Conservation (phyloP, 805 yeast genomes). For the Metschnikowia reukaufii region DNA sequence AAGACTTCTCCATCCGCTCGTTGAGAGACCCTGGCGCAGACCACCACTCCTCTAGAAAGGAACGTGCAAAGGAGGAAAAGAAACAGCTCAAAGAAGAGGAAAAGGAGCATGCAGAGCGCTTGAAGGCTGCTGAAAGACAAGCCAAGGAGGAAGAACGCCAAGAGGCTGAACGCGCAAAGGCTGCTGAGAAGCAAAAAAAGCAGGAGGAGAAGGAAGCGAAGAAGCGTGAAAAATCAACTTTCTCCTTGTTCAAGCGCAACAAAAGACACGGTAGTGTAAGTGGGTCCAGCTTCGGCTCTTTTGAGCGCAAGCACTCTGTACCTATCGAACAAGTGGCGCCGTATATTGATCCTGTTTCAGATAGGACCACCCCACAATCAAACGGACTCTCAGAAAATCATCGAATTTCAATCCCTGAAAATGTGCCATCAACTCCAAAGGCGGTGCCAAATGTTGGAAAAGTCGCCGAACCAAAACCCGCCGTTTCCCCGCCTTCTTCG, state of each 20-base stretch:
- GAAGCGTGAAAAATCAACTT: conserved; percentile 12
- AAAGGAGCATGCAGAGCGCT: conserved; percentile 6
- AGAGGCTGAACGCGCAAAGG: conserved; percentile 4
- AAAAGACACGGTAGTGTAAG: conserved; percentile 12
- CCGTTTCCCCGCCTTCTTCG: not conserved
- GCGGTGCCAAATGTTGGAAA: not conserved
- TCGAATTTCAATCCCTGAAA: not conserved
- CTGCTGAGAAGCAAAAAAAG: conserved; percentile 8
- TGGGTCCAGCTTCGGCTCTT: conserved; percentile 9
- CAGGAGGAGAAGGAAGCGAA: conserved; percentile 8
- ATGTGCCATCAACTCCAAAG: not conserved
- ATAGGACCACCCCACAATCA: not conserved
- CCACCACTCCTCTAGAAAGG: conserved; percentile 9
- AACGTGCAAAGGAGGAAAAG: conserved; percentile 19
- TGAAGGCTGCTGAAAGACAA: conserved; percentile 9
- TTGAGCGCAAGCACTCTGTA: not conserved
- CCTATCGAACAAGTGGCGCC: not conserved
- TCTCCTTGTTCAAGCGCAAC: conserved; percentile 11
- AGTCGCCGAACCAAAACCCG: not conserved
- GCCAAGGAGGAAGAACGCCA: conserved; percentile 9
- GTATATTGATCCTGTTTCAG: not conserved
- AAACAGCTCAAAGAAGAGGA: conserved; percentile 13
- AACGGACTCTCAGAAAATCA: not conserved
- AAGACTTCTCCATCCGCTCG: conserved; percentile 17
- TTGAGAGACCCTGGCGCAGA: conserved; percentile 12